Percentiles rank a stretch among this genome's conserved stretches.
These are phyloP conservation scores for Dictyostelium intermedium DNA, from an alignment of 78 protist genomes.

Conservation along the genomic window DNA sequence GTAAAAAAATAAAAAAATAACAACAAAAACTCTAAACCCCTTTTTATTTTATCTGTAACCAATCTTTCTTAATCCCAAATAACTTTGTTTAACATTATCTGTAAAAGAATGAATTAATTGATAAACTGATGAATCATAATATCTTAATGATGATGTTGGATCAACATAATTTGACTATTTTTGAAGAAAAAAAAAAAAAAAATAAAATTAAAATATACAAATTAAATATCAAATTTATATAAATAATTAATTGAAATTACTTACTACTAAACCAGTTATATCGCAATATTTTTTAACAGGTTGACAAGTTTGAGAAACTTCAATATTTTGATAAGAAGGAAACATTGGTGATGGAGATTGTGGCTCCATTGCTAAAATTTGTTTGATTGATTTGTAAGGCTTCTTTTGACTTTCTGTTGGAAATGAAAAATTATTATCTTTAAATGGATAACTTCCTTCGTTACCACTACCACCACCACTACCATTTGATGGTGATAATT, in stretches of 20 bases:
- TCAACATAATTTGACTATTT: constrained; percentile 18
- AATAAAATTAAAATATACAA: background rate
- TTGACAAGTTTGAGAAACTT: constrained; percentile 25
- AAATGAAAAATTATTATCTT: constrained; percentile 20
- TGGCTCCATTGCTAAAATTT: constrained; percentile 19
- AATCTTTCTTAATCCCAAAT: constrained; percentile 26
- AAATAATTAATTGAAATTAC: background rate
- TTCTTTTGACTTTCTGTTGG: background rate
- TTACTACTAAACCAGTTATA: constrained; percentile 32
- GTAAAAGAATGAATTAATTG: constrained; percentile 21
- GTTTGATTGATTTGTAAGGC: constrained; percentile 54
- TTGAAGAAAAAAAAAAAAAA: background rate
- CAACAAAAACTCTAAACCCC: background rate
- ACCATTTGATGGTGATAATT: background rate
- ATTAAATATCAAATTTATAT: background rate
- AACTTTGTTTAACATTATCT: constrained; percentile 26
- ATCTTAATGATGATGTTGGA: constrained; percentile 48
- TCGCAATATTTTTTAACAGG: constrained; percentile 37
- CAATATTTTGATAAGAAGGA: constrained; percentile 61
- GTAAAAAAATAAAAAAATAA: background rate
- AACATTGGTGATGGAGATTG: constrained; percentile 10
- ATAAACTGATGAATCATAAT: constrained; percentile 41
- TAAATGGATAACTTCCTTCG: constrained; percentile 14
- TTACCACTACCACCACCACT: background rate
- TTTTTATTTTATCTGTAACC: background rate